Evolutionary conservation across 2,329 filamentous ascomycete species (phyloP).

Genomic region (Fonsecaea nubica): DNA sequence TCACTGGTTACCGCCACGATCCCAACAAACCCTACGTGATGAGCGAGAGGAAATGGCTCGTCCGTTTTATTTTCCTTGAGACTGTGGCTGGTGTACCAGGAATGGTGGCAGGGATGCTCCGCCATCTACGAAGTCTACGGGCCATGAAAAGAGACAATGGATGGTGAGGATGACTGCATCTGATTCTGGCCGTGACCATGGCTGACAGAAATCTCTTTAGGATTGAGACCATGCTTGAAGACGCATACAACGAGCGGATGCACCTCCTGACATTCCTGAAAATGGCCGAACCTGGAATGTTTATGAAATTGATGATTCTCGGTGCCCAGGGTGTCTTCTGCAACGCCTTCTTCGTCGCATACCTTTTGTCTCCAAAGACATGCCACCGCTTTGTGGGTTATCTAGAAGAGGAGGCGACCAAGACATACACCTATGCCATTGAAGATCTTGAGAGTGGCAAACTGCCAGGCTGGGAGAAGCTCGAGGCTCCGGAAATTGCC

Average conservation of each 20-base stretch:
- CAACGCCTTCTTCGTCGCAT: slow-evolving; percentile 88
- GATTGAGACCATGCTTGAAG: slow-evolving; percentile 91
- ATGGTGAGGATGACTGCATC: slow-evolving; percentile 58
- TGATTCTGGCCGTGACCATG: neutral
- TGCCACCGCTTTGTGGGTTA: slow-evolving; percentile 97
- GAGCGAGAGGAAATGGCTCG: slow-evolving; percentile 87
- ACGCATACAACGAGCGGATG: slow-evolving; percentile 94
- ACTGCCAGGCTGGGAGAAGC: slow-evolving; percentile 79
- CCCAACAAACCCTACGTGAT: slow-evolving; percentile 69
- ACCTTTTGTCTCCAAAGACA: slow-evolving; percentile 83
- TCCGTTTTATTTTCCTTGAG: slow-evolving; percentile 90
- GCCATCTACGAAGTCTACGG: slow-evolving; percentile 83
- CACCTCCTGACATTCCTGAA: slow-evolving; percentile 92
- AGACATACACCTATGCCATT: slow-evolving; percentile 91
- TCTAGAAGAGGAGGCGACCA: slow-evolving; percentile 93
- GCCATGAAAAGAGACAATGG: slow-evolving; percentile 92
- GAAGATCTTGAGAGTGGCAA: slow-evolving; percentile 84
- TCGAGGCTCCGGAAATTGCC: slow-evolving; percentile 85
- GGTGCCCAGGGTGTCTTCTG: slow-evolving; percentile 96
- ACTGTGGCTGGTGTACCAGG: slow-evolving; percentile 93
- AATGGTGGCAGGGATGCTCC: slow-evolving; percentile 94
- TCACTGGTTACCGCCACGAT: slow-evolving; percentile 79
- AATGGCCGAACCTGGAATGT: slow-evolving; percentile 81
- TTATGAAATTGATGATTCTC: slow-evolving; percentile 92
- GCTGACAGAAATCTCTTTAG: slow-evolving; percentile 46